Base-by-base conservation (phyloP, 169 alveolate species). In the Plasmodium yoelii region DNA sequence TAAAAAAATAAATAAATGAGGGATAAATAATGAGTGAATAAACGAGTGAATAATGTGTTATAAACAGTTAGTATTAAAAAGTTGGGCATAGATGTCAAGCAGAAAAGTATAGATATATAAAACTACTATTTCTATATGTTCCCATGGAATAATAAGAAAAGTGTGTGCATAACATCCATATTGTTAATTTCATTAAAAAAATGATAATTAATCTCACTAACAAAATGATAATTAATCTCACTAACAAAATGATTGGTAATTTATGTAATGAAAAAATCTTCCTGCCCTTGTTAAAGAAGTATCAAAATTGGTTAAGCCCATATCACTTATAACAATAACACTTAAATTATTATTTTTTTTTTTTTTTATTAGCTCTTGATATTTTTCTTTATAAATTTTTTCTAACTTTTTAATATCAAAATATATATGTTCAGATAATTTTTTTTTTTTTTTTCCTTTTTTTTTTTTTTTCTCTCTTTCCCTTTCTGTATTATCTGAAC, bases 201-300 rank as follows among this genome's bases (percentile, higher is more conserved):
- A 34, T 3, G 7, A 5, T 34, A 34, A 34, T 34, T 0, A 3
- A 34, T 34, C 4, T 34, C 42, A 4, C 4, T 34, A 34, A 7
- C 42, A 34, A 34, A 34, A 34, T 3, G 7, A 5, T 34, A 34
- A 34, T 34, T 0, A 3, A 34, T 34, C 4, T 34, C 42, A 4
- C 4, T 34, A 34, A 7, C 42, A 34, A 7, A 34, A 34, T 34
- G 51, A 82, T 1, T 19, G 46, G 67, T 55, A 82, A 34, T 82
- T 82, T 67, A 82, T 82, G 44, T 34, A 82, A 56, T 82, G 90
- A 68, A 82, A 82, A 68, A 82, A 82, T 56, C 90, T 15, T 13
- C 90, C 90, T 22, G 90, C 90, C 22, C 90, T 65, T 13, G 44
- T 82, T n/a, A 82, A 70, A 15, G 90, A 82, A 39, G 34, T 15